phyloP scores from a whole-genome alignment of 495 filamentous ascomycete species.

The Alectoria sarmentosa region DNA sequence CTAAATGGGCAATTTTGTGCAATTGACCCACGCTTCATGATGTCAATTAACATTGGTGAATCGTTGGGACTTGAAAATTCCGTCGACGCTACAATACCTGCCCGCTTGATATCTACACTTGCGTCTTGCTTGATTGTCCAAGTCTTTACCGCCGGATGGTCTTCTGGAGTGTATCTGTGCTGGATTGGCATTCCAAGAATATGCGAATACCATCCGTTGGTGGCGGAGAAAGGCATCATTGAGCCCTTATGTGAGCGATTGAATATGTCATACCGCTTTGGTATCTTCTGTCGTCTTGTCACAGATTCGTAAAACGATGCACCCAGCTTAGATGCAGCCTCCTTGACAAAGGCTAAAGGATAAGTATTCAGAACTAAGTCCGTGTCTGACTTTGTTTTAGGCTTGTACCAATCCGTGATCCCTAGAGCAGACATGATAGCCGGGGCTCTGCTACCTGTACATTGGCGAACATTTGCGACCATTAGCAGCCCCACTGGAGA shows the following conservation, averaged over 20 bases:
- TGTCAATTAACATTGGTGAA: not conserved
- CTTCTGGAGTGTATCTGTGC: no score
- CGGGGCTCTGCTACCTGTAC: constrained; percentile 3
- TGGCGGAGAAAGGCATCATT: not conserved
- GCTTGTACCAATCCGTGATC: constrained; percentile 6
- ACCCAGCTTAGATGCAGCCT: constrained; percentile 6
- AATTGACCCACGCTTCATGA: not conserved
- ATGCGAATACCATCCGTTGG: not conserved
- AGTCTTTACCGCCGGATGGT: no score
- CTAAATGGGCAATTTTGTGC: not conserved
- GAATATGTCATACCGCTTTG: not conserved
- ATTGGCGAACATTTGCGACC: constrained; percentile 5
- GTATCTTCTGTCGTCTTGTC: not conserved
- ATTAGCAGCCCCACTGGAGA: constrained; percentile 1
- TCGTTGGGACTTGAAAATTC: not conserved
- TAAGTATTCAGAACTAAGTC: constrained; percentile 9
- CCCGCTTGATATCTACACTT: no score
- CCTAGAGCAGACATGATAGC: constrained; percentile 12
- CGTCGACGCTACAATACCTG: no score
- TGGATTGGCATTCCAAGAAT: no score
- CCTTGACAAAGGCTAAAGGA: constrained; percentile 7
- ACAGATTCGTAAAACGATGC: not conserved
- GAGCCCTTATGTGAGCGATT: not conserved
- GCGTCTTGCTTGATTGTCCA: no score
- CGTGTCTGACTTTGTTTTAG: not conserved